A percentile compares a stretch with the other conserved stretches of the same genome.
Conservation (phyloP, 805 yeast genomes). For the Sugiyamaella chiloensis region DNA sequence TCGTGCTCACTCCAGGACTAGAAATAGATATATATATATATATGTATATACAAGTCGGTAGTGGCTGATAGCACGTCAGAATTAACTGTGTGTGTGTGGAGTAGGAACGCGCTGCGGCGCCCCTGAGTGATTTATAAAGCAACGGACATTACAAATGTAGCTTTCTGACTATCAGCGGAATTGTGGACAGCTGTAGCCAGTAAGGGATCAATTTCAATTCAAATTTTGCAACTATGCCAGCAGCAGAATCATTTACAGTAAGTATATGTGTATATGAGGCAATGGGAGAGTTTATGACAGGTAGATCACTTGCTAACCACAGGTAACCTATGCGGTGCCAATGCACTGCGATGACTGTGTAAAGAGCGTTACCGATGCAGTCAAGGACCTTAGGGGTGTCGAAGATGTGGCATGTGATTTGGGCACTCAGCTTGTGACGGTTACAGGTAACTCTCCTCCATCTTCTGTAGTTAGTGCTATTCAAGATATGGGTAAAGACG, state of each 20-base stretch:
- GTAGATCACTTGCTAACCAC: background rate
- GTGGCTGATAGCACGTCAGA: too few relatives aligned
- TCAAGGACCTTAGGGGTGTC: constrained; percentile 50
- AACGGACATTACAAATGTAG: too few relatives aligned
- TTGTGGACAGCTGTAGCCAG: too few relatives aligned
- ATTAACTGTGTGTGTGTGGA: too few relatives aligned
- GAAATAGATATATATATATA: background rate
- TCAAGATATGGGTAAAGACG: constrained; percentile 77
- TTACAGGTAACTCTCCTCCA: constrained; percentile 72
- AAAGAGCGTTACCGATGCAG: constrained; percentile 52
- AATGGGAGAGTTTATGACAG: background rate
- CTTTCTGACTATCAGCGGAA: too few relatives aligned
- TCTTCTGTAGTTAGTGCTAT: constrained; percentile 65
- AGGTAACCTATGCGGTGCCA: constrained; percentile 83
- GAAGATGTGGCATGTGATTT: constrained; percentile 55
- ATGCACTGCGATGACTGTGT: constrained; percentile 76
- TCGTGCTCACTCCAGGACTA: too few relatives aligned
- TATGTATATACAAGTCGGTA: background rate
- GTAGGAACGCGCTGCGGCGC: too few relatives aligned
- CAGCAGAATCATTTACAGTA: constrained; percentile 21
- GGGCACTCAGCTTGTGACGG: constrained; percentile 56
- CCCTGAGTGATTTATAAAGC: too few relatives aligned
- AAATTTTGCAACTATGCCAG: constrained; percentile 19
- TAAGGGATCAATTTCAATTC: too few relatives aligned
- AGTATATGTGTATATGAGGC: constrained; percentile 1